Evolutionary conservation across 352 stramenopile species (phyloP).

Genomic region (Albugo candida): DNA sequence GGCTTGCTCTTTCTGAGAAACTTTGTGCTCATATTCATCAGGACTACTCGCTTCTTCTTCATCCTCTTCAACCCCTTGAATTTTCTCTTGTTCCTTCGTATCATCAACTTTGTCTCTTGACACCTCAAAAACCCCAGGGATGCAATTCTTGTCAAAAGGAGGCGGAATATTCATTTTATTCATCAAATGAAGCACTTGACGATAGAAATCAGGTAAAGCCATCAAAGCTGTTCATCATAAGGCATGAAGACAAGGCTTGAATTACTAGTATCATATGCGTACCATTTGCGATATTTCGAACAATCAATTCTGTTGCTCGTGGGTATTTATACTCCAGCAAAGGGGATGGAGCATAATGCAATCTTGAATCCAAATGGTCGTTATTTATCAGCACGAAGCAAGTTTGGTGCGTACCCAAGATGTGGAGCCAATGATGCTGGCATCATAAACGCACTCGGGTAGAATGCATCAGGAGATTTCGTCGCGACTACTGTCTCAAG

Average conservation of each 20-base stretch:
- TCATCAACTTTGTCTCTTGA: too few relatives aligned
- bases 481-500: neutral
- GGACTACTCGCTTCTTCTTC: neutral
- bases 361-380: constrained; percentile 13
- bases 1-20: constrained; percentile 11
- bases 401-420: constrained; percentile 24
- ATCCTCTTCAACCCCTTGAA: neutral
- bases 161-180: constrained; percentile 83
- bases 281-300: constrained; percentile 80
- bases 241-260: neutral
- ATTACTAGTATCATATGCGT: neutral
- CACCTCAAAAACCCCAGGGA: constrained; percentile 38
- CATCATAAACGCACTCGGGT: neutral
- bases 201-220: constrained; percentile 74
- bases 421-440: constrained; percentile 44
- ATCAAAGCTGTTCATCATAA: constrained; percentile 35
- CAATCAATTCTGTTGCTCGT: constrained; percentile 43
- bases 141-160: constrained; percentile 51
- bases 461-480: too few relatives aligned
- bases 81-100: too few relatives aligned
- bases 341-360: constrained; percentile 71
- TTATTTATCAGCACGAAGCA: neutral
- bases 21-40: neutral
- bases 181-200: constrained; percentile 81
- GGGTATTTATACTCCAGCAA: constrained; percentile 79